Conservation (phyloP, 1,284 basidiomycete species). For the Ceratobasidium sp. region DNA sequence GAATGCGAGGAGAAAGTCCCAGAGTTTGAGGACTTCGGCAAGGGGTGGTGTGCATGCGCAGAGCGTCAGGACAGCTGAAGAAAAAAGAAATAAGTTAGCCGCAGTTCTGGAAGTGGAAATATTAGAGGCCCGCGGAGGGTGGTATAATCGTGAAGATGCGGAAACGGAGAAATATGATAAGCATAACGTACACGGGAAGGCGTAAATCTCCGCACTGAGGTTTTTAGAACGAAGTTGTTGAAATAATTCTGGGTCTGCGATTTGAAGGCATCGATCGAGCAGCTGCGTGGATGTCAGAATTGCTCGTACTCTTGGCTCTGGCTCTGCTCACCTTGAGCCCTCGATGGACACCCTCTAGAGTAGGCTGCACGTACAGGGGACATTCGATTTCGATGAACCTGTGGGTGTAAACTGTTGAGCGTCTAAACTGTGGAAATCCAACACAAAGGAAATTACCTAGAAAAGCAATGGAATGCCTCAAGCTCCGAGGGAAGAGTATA, state of each 20-base stretch:
- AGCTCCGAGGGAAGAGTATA: constrained; percentile 96
- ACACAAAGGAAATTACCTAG: constrained; percentile 55
- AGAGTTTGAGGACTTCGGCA: constrained; percentile 91
- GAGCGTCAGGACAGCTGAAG: constrained; percentile 86
- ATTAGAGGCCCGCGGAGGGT: constrained; percentile 14
- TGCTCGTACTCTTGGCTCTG: neutral
- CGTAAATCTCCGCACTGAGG: constrained; percentile 97
- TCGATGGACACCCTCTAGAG: constrained; percentile 91
- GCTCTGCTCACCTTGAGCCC: constrained; percentile 81
- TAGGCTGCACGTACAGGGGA: constrained; percentile 95
- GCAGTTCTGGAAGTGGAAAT: neutral
- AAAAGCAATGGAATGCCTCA: constrained; percentile 96
- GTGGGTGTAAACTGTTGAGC: neutral
- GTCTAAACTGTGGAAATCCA: too few relatives aligned
- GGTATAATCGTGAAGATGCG: constrained; percentile 26
- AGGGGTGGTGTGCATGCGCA: constrained; percentile 97
- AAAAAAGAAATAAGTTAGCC: constrained; percentile 27
- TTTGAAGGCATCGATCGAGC: constrained; percentile 89
- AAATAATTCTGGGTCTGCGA: constrained; percentile 89
- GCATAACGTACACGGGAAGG: constrained; percentile 85
- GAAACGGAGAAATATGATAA: constrained; percentile 12
- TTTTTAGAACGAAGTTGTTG: constrained; percentile 87
- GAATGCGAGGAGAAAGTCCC: constrained; percentile 97
- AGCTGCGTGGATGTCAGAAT: constrained; percentile 64
- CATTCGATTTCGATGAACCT: constrained; percentile 92